Evolutionary conservation across 2,329 filamentous ascomycete genomes (phyloP).

Genomic region (Alternaria ventricosa): DNA sequence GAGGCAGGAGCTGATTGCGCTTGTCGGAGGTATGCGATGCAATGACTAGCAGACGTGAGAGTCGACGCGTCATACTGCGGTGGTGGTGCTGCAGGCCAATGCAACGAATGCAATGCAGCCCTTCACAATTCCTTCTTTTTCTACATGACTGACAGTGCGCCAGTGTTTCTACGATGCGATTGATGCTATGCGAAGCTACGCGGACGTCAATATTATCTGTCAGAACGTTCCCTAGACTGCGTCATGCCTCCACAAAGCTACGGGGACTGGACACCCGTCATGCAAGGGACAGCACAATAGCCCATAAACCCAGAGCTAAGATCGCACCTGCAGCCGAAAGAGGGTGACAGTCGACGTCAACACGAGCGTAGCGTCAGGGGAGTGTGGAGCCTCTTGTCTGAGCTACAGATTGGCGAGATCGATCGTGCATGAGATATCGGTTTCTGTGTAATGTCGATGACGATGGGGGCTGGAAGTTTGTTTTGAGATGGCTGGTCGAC

Average conservation of each 20-base stretch:
- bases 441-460: slow-evolving; percentile 21
- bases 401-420: slow-evolving; percentile 31
- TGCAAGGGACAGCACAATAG: not conserved
- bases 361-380: slow-evolving; percentile 32
- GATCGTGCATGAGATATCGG: slow-evolving; percentile 23
- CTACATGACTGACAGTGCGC: not conserved
- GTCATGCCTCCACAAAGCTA: not conserved
- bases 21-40: not conserved
- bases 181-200: not conserved
- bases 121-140: not conserved
- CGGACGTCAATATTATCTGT: not conserved
- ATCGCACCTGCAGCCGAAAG: slow-evolving; percentile 3
- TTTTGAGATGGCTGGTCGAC: slow-evolving; percentile 21
- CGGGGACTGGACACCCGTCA: not conserved
- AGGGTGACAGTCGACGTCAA: slow-evolving; percentile 28
- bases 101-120: too few species aligned
- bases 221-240: not conserved
- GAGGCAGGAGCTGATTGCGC: slow-evolving; percentile 20
- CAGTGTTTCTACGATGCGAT: not conserved
- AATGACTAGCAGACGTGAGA: slow-evolving; percentile 1
- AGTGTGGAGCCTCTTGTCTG: slow-evolving; percentile 19
- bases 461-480: slow-evolving; percentile 13
- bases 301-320: not conserved
- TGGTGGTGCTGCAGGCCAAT: not conserved
- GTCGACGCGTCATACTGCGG: not conserved